These are phyloP conservation scores for Tripidium arundinaceum DNA, from an alignment of 202 grass and related monocot species.

Conservation along the genomic window DNA sequence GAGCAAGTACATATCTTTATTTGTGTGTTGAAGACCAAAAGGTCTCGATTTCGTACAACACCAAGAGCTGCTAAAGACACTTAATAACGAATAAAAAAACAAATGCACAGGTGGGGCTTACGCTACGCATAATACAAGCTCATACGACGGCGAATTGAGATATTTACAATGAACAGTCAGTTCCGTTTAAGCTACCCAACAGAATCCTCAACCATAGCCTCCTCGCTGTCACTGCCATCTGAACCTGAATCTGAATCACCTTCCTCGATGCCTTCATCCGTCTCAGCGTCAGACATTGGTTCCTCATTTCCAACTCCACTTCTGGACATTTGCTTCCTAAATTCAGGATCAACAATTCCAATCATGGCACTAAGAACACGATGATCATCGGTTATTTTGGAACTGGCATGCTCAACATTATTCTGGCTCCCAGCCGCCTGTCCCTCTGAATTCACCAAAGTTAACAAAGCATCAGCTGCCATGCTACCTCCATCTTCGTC, in stretches of 20 bases:
- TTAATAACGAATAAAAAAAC: not conserved
- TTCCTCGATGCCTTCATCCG: conserved; percentile 40
- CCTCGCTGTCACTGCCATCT: conserved; percentile 22
- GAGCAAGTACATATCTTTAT: too few relatives aligned
- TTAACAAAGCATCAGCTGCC: conserved; percentile 41
- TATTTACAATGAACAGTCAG: conserved; percentile 29
- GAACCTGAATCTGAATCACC: conserved; percentile 20
- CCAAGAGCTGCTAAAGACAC: not conserved
- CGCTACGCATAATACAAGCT: conserved; percentile 19
- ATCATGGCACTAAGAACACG: conserved; percentile 66
- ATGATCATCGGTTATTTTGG: conserved; percentile 41
- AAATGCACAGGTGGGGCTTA: not conserved
- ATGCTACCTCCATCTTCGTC: conserved; percentile 1
- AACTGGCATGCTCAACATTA: conserved; percentile 20
- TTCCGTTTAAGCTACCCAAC: conserved; percentile 38
- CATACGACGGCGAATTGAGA: not conserved
- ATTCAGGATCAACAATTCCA: conserved; percentile 60
- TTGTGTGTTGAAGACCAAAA: not conserved
- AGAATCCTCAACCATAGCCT: conserved; percentile 53
- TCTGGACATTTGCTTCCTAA: conserved; percentile 40
- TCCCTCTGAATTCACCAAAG: conserved; percentile 53
- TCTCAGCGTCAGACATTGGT: conserved; percentile 61
- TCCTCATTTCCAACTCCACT: conserved; percentile 26
- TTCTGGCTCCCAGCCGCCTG: conserved; percentile 60
- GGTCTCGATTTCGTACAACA: not conserved